Base-by-base conservation (phyloP, 805 yeast species). In the Metschnikowia anglica region DNA sequence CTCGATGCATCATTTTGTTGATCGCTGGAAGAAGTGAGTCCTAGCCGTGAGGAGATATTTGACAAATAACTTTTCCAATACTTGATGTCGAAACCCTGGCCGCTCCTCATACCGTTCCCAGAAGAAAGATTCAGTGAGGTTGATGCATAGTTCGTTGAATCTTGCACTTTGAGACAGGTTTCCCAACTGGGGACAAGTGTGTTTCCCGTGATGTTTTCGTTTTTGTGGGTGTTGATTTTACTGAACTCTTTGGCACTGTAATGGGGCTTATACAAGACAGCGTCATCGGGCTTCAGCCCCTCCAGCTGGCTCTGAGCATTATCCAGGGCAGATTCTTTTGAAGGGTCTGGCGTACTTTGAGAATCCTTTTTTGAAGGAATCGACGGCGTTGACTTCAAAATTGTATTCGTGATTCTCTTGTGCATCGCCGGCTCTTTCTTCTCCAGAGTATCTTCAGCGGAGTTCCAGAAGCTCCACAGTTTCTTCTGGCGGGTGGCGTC, bases 241-340 rank as follows among this genome's bases (percentile, higher is more conserved):
- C 55, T 60, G 56, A 70, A 70, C 43, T 70, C 69, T 24, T 60
- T 53, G 5, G 73, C 59, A 37, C 67, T 61, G 38, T 63, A 61
- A 43, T 70, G 76, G 5, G 74, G 70, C 46, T 68, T 69, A 52
- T 70, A 70, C 43, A 70, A 59, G 3, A 70, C 74, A 0, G 76
- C 76, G 48, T 70, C 76, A 38, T 69, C 73, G 8, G 41, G 33
- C 18, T 41, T 37, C 41, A 37, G 16, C 4, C 20, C 31, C 16
- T 34, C 26, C 19, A 13, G 29, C 9, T 13, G 29, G 13, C 13
- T 13, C 16, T 26, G 19, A 15, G n/a, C 20, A n/a, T 24, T 27
- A 19, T 16, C 17, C 19, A 9, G 16, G 3, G 16, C 17, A 16
- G 11, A 4, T 7, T 19, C 13, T 12, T 18, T n/a, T 6, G 20